These are phyloP conservation scores for Aspergillus mulundensis DNA, from an alignment of 495 filamentous ascomycete species.

Conservation along the genomic window DNA sequence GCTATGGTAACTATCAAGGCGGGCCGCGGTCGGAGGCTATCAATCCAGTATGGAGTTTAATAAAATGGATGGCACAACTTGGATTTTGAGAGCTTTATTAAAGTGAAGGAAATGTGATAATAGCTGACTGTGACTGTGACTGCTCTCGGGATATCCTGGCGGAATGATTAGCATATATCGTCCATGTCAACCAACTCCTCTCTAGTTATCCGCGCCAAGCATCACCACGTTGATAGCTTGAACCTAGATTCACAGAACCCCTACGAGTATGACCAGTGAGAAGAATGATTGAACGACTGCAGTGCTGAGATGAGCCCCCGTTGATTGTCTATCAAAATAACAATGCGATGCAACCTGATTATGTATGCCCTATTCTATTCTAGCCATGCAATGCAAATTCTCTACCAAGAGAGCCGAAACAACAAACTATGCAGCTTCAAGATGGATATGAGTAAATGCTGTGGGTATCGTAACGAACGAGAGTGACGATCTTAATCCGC, in stretches of 20 bases:
- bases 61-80: neutral
- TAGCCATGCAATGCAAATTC: constrained; percentile 9
- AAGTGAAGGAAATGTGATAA: too few relatives aligned
- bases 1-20: constrained; percentile 21
- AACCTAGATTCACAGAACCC: too few relatives aligned
- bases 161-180: too few relatives aligned
- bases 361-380: constrained; percentile 7
- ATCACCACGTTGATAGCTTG: too few relatives aligned
- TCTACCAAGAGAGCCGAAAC: constrained; percentile 2
- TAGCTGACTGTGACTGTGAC: too few relatives aligned
- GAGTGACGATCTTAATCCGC: constrained; percentile 52
- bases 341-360: neutral
- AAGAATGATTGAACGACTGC: too few relatives aligned
- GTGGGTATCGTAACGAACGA: constrained; percentile 19
- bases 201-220: too few relatives aligned
- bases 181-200: too few relatives aligned
- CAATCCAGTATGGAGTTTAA: neutral
- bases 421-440: constrained; percentile 2
- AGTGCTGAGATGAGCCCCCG: too few relatives aligned
- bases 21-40: neutral
- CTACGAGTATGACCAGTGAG: too few relatives aligned
- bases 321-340: constrained; percentile 9
- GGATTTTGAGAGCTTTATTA: too few relatives aligned
- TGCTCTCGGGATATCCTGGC: too few relatives aligned
- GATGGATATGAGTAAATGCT: constrained; percentile 6